Conservation (phyloP, 1,284 basidiomycete species). For the Apiotrichum akiyoshidainum region DNA sequence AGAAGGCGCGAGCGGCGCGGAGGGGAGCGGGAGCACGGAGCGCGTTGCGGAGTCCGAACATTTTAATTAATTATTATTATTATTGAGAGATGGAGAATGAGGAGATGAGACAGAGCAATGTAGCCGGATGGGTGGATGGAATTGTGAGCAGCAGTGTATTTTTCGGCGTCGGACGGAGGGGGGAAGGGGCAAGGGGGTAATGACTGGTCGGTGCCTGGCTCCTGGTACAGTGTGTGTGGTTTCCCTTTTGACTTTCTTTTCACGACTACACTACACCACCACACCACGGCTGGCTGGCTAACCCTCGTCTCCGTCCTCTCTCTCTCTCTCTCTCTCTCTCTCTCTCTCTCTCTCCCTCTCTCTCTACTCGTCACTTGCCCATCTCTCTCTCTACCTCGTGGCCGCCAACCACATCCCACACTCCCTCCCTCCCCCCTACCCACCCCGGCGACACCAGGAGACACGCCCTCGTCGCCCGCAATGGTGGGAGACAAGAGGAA, state of each 20-base stretch:
- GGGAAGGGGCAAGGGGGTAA: background rate
- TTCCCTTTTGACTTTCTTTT: background rate
- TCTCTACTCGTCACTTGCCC: too few species aligned
- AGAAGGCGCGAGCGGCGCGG: constrained; percentile 16
- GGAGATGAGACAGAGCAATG: too few species aligned
- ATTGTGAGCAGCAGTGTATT: background rate
- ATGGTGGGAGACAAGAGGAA: constrained; percentile 17
- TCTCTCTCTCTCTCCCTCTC: background rate
- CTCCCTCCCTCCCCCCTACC: background rate
- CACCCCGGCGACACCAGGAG: background rate
- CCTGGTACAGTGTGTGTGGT: too few species aligned
- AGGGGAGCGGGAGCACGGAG: too few species aligned
- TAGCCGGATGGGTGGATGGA: too few species aligned
- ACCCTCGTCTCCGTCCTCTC: background rate
- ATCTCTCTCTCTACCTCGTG: too few species aligned
- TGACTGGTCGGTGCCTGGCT: background rate
- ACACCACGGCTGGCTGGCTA: too few species aligned
- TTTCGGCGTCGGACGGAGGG: too few species aligned
- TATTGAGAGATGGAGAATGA: background rate
- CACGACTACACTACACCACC: background rate
- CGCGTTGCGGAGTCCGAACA: constrained; percentile 16
- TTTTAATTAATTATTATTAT: too few species aligned
- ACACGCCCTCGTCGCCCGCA: background rate
- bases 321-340: background rate
- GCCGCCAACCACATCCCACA: background rate